Conservation (phyloP, 1,139 yeast species). For the Kodamaea ohmeri region DNA sequence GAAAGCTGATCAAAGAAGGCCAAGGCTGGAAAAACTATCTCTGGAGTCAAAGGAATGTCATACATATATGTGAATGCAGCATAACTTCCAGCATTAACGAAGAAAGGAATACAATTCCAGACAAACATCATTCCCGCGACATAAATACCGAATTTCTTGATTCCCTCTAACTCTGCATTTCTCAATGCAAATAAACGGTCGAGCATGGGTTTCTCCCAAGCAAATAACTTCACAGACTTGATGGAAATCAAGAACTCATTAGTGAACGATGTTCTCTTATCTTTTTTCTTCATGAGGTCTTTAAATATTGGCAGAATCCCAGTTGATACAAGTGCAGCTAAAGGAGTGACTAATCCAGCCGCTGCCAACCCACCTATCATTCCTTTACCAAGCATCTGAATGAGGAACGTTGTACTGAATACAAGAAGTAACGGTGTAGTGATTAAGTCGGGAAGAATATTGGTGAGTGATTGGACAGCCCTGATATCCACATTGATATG, state of each 20-base stretch:
- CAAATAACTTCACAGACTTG: constrained; percentile 39
- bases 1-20: constrained; percentile 36
- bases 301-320: constrained; percentile 25
- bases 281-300: constrained; percentile 31
- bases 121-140: constrained; percentile 31
- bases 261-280: constrained; percentile 37
- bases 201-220: constrained; percentile 44
- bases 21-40: constrained; percentile 41
- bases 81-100: constrained; percentile 33
- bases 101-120: constrained; percentile 40
- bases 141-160: constrained; percentile 31
- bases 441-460: background rate
- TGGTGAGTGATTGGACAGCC: constrained; percentile 16
- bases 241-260: constrained; percentile 41
- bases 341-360: constrained; percentile 34
- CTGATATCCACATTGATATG: constrained; percentile 39
- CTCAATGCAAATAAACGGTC: constrained; percentile 31
- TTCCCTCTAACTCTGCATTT: constrained; percentile 31
- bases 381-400: constrained; percentile 29
- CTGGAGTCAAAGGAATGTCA: constrained; percentile 31
- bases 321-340: constrained; percentile 24
- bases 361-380: constrained; percentile 35
- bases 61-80: constrained; percentile 26
- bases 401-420: constrained; percentile 32
- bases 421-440: background rate